Conservation (phyloP, 257 asterid species). For the Solanum chaucha region DNA sequence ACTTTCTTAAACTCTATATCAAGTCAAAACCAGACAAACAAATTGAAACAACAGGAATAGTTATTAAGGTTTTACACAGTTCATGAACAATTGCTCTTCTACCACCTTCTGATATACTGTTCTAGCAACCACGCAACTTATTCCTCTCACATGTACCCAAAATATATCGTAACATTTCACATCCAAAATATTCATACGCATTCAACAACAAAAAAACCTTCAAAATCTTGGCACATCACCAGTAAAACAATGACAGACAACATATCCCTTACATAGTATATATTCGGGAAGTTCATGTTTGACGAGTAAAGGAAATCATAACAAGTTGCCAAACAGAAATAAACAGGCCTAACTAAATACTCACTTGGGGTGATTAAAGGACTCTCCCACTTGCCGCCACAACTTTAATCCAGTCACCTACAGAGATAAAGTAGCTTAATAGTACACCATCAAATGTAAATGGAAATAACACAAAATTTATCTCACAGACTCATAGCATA, state of each 20-base stretch:
- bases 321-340: background rate
- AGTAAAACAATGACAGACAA: background rate
- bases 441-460: background rate
- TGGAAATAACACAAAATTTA: background rate
- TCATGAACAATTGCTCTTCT: no score
- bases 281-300: background rate
- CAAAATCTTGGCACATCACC: background rate
- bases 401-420: slow-evolving; percentile 86
- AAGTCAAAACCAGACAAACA: no score
- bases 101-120: no score
- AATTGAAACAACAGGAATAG: no score
- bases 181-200: no score
- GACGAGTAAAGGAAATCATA: background rate
- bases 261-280: background rate
- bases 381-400: slow-evolving; percentile 96
- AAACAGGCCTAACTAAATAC: slow-evolving; percentile 3
- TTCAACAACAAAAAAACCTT: no score
- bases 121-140: no score
- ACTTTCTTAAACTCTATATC: no score
- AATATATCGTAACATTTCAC: no score
- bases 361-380: slow-evolving; percentile 87
- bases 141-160: no score
- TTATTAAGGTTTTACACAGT: no score
- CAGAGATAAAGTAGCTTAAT: background rate
- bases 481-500: background rate